Evolutionary conservation across 2,329 filamentous ascomycete genomes (phyloP).

Genomic region (Neonectria faginata): DNA sequence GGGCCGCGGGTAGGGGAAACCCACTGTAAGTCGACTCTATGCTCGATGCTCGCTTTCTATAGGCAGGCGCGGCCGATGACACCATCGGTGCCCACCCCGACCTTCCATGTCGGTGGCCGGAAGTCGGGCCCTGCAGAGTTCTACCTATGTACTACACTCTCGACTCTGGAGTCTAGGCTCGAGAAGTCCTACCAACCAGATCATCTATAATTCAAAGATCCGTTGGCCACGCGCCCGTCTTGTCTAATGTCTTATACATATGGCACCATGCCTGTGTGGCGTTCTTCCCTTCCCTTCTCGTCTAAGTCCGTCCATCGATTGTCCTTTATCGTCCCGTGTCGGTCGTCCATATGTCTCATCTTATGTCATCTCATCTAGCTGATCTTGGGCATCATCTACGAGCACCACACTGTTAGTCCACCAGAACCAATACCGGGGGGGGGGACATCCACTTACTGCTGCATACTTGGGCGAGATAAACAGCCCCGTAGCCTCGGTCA

Average conservation of each 20-base stretch:
- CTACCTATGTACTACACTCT: too few relatives aligned
- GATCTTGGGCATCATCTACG: constrained; percentile 50
- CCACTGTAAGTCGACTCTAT: constrained; percentile 1
- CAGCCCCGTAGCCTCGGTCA: constrained; percentile 86
- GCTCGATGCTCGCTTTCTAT: constrained; percentile 17
- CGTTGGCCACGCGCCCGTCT: neutral
- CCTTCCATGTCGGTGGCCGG: constrained; percentile 34
- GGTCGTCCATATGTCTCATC: constrained; percentile 9
- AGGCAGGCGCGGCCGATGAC: constrained; percentile 23
- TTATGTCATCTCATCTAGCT: constrained; percentile 34
- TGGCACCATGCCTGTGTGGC: constrained; percentile 18
- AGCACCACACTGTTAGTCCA: neutral
- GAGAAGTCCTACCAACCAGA: neutral
- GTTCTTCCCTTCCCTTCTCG: neutral
- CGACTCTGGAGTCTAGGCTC: too few relatives aligned
- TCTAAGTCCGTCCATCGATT: constrained; percentile 18
- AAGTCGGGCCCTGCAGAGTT: constrained; percentile 38
- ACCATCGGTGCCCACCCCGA: constrained; percentile 27
- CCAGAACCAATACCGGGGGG: too few relatives aligned
- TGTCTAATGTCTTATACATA: constrained; percentile 25
- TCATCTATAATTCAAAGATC: constrained; percentile 8
- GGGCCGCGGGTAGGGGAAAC: constrained; percentile 1
- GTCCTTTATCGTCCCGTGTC: neutral
- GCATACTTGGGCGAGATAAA: constrained; percentile 91
- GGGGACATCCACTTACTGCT: too few relatives aligned